Conservation (phyloP, 768 basidiomycete species). For the Phanerodontia chrysosporium region DNA sequence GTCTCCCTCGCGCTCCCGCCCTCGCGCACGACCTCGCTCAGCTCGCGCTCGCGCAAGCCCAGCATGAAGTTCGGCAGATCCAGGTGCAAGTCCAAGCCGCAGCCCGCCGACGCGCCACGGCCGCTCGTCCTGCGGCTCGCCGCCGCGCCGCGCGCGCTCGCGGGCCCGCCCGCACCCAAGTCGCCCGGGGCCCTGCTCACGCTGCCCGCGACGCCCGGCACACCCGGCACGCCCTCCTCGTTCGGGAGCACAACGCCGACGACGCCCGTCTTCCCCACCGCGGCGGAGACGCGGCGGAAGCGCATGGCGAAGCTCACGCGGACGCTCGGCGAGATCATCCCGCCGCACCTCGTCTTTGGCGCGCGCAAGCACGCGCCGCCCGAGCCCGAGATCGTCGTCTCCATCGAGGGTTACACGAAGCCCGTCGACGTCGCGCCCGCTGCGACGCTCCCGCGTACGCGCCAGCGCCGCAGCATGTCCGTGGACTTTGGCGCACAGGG, state of each 20-base stretch:
- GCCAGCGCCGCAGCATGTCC: slow-evolving; percentile 12
- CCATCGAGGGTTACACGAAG: background rate
- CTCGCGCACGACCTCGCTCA: background rate
- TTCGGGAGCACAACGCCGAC: slow-evolving; percentile 3
- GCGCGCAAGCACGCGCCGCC: slow-evolving; percentile 11
- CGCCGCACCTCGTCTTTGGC: slow-evolving; percentile 46
- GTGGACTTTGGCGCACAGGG: slow-evolving; percentile 11
- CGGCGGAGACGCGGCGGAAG: slow-evolving; percentile 35
- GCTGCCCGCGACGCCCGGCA: background rate
- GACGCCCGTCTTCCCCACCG: slow-evolving; percentile 25
- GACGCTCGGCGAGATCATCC: slow-evolving; percentile 57
- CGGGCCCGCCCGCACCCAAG: background rate
- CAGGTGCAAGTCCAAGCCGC: background rate
- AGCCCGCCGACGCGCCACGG: background rate
- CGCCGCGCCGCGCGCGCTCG: background rate
- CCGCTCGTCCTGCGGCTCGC: slow-evolving; percentile 13
- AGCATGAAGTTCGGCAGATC: slow-evolving; percentile 8
- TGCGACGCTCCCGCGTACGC: background rate
- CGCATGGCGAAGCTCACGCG: slow-evolving; percentile 56
- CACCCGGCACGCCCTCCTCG: slow-evolving; percentile 5
- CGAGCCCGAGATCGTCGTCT: background rate
- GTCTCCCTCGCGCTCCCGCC: slow-evolving; percentile 8
- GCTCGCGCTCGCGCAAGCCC: slow-evolving; percentile 1
- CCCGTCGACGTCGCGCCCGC: background rate
- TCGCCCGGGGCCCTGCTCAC: background rate